These are phyloP conservation scores for Chlorella sp. DNA, from an alignment of 139 green algal genomes.

Conservation along the genomic window DNA sequence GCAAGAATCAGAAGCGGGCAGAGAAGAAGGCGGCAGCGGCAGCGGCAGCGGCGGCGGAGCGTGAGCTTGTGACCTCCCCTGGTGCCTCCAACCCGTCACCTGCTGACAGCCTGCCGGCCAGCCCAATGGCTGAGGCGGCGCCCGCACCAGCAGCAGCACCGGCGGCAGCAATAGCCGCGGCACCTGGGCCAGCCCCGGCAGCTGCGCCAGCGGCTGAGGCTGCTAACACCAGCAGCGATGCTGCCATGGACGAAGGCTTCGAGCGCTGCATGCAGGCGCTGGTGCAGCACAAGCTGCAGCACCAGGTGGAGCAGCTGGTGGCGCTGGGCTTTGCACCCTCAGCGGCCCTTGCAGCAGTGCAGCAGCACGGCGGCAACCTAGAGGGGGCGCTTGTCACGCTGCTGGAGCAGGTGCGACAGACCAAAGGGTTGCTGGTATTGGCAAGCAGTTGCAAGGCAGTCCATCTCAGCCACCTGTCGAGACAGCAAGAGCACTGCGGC, in stretches of 20 bases:
- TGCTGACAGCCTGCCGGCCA: not conserved
- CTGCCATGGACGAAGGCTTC: not conserved
- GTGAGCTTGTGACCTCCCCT: no score
- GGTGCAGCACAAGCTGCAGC: slow-evolving; percentile 28
- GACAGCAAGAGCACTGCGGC: no score
- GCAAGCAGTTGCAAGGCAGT: no score
- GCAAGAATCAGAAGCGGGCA: slow-evolving; percentile 75
- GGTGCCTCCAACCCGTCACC: not conserved
- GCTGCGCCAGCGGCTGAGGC: not conserved
- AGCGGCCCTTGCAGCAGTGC: slow-evolving; percentile 60
- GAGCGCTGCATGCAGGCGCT: slow-evolving; percentile 45
- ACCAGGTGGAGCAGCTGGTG: slow-evolving; percentile 49
- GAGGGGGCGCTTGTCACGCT: slow-evolving; percentile 65
- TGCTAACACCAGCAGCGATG: not conserved
- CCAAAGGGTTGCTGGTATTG: no score
- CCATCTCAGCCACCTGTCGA: no score
- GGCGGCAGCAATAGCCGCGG: not conserved
- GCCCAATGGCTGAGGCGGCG: not conserved
- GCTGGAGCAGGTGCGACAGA: slow-evolving; percentile 57
- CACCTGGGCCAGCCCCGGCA: not conserved
- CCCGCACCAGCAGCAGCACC: not conserved
- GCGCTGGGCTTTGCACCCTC: slow-evolving; percentile 63
- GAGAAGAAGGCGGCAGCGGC: slow-evolving; percentile 62
- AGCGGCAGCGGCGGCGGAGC: not conserved
- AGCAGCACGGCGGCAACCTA: slow-evolving; percentile 65